Evolutionary conservation across 73 alveolate species (phyloP), one percentile per base, ranked within the genome.

Genomic region (Symbiodinium pilosum): DNA sequence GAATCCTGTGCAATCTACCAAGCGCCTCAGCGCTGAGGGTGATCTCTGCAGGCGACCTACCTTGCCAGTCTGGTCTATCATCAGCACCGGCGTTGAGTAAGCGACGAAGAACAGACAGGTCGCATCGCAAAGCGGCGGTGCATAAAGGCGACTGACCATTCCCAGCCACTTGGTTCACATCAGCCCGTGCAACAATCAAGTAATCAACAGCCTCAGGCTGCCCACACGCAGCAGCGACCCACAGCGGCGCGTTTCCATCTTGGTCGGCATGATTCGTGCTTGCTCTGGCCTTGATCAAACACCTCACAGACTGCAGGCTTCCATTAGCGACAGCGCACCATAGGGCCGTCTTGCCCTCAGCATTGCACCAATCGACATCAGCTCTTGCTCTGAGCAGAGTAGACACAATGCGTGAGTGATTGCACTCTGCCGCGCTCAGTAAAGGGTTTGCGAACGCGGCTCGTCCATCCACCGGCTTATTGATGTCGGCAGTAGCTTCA

Each of bases 271-370:
- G 28, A 36, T 64, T 64, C 77, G 32, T 20, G 36, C 77, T 64
- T 32, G 77, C 77, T 7, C 77, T 36, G 28, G 77, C 77, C 36
- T 26, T 64, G 3, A 64, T 24, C 77, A 64, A 64, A 26, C 32
- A 64, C 1, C 77, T 24, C 11, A 36, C 77, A 64, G 77, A 64
- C 36, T 64, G 77, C 38, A 64, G 1, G 77, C 77, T 64, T 18
- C 77, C 77, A 26, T 64, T 64, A 36, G 77, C 77, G 28, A 64
- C 77, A 36, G 77, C 77, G 77, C 77, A 64, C 77, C 77, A 64
- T 36, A 64, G 8, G 38, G 77, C 38, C 6, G 77, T 64, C 77
- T 30, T 64, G 77, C 77, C 77, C 2, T 64, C 77, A 7, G 3
- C 14, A 9, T 64, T 64, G 32, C 28, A 7, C 77, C 77, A 64